Percentiles rank a stretch among this genome's conserved stretches.
Conservation (phyloP, 2,329 filamentous ascomycete species). For the Talaromyces verruculosus region DNA sequence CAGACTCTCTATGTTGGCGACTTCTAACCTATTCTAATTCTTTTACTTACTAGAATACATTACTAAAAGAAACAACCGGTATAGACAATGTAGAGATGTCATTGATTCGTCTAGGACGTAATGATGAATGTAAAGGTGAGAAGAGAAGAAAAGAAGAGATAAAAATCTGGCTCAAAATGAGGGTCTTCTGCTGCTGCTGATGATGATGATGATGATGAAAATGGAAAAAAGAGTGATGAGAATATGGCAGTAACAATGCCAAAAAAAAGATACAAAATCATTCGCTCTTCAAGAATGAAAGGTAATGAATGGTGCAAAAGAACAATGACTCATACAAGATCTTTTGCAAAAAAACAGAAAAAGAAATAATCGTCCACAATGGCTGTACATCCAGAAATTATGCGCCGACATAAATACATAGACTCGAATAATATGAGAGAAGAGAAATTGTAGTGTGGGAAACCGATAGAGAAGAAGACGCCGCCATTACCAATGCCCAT, state of each 20-base stretch:
- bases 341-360: constrained; percentile 3
- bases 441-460: constrained; percentile 3
- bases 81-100: constrained; percentile 13
- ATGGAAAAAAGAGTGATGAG: constrained; percentile 6
- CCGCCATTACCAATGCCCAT: constrained; percentile 20
- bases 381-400: constrained; percentile 18
- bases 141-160: constrained; percentile 3
- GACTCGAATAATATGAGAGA: constrained; percentile 17
- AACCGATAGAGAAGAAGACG: constrained; percentile 15
- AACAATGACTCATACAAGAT: constrained; percentile 15
- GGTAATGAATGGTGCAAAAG: constrained; percentile 11
- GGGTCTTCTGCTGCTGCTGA: neutral
- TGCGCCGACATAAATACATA: constrained; percentile 20
- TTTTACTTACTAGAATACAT: neutral
- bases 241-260: constrained; percentile 1
- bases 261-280: constrained; percentile 14
- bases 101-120: constrained; percentile 18
- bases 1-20: neutral
- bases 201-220: neutral
- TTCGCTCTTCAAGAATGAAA: constrained; percentile 15
- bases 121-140: constrained; percentile 1
- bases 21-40: too few relatives aligned
- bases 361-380: constrained; percentile 15
- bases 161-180: constrained; percentile 17
- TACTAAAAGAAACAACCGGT: neutral